Conservation (phyloP, 768 basidiomycete species). For the Candolleomyces aberdarensis region DNA sequence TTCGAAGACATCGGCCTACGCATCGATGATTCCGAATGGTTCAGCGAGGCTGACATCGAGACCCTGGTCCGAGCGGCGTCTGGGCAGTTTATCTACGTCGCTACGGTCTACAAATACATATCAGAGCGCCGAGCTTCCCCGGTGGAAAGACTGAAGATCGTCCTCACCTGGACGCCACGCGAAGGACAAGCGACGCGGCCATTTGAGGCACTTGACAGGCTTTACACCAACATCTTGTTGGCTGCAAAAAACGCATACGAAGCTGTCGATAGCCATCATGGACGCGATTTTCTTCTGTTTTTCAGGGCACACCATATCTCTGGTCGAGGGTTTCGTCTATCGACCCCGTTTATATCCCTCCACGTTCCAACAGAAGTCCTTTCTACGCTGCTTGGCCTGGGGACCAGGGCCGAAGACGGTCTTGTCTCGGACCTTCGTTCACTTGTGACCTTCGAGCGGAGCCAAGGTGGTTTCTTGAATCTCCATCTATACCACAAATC, state of each 20-base stretch:
- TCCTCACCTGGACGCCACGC: neutral
- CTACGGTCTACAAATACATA: neutral
- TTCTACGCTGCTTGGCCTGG: too few relatives aligned
- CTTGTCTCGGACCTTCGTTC: neutral
- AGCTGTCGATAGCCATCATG: neutral
- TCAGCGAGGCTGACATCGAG: neutral
- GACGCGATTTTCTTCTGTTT: neutral
- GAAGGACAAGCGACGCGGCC: neutral
- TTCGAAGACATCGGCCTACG: neutral
- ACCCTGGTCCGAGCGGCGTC: neutral
- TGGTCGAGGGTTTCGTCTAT: too few relatives aligned
- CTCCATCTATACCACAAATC: neutral
- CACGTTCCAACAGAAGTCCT: too few relatives aligned
- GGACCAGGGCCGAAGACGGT: neutral
- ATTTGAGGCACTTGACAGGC: neutral
- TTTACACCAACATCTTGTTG: neutral
- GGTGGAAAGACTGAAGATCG: neutral
- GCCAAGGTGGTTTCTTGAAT: too few relatives aligned
- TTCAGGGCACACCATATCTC: too few relatives aligned
- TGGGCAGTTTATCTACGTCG: constrained; percentile 5
- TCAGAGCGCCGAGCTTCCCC: neutral
- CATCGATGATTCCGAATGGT: neutral
- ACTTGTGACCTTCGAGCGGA: neutral
- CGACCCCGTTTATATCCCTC: too few relatives aligned
- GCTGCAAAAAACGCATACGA: neutral